Evolutionary conservation across 164 flowering plant genomes (phyloP), one percentile per base, ranked within the genome.

Genomic region (Protea cynaroides): DNA sequence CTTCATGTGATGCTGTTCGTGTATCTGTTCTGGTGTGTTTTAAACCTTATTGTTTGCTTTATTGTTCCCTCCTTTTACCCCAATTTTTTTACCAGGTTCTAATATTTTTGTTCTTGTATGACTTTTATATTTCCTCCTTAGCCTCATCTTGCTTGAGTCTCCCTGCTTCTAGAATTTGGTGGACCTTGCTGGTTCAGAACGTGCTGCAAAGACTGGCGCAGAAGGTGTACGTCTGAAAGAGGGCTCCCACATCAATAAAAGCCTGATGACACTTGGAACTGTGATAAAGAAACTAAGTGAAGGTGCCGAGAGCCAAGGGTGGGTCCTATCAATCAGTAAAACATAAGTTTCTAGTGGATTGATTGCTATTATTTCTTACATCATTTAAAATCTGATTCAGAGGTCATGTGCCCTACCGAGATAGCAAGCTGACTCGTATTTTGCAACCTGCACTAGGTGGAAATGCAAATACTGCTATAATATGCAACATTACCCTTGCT

Each of bases 271-370:
- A 14, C 84, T 95, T 56, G 99, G 99, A 75, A 92, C 97, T 56
- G 99, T 95, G 0, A 95, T 95, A 25, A 90, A 92, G 60, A 95
- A 92, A 71, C 66, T 95, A 60, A 95, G 99, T 78, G 99, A 95
- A 80, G 97, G 97, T 55, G 96, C 83, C 57, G 97, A 95, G 82
- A 85, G 92, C 78, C 89, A 88, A 72, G 97, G 99, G 99, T 91
- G 76, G 29, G 87, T 65, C 71, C 23, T 58, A 40, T 46, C 25
- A 60, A 7, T 69, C n/a, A 21, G 57, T 62, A 2, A 50, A 8
- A 18, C 19, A 24, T 23, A 62, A 25, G 24, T 8, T 50, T 51
- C 40, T 25, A 49, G 21, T 63, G 49, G 15, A 25, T 53, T 22
- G 14, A 4, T 29, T 18, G 12, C 23, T 55, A n/a, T 34, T 36